Base-by-base conservation (phyloP, 306 rosid species). In the Albizia julibrissin region DNA sequence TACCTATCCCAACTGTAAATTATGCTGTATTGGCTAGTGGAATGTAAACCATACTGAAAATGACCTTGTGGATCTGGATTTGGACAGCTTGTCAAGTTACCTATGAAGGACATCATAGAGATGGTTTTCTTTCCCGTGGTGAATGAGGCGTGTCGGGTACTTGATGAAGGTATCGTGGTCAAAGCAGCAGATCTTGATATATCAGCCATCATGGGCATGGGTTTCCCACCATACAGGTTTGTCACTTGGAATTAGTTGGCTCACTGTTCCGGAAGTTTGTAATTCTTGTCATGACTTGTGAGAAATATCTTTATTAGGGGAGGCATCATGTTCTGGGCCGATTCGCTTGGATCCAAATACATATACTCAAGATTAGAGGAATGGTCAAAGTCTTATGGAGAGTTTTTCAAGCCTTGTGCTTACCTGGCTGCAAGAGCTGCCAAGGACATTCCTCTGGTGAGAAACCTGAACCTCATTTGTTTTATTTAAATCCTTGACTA, bases 161-260 rank as follows among this genome's bases (percentile, higher is more conserved):
- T 92, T 59, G 99, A 91, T 31, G 99, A 95, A 84, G 98, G 98
- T 50, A 93, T 95, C 77, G 96, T 88, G 21, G 94, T 93, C 69
- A 95, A 95, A 86, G 94, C 98, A 34, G 89, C 97, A 27, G 98
- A 95, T 88, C 93, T 95, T 37, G 99, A 93, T 81, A 89, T 95
- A 77, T 84, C 98, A 79, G 80, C 91, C 22, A 84, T 93, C 87
- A 92, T 90, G 94, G 99, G 97, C 81, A 93, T 95, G 99, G 99
- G 99, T 39, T 95, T 95, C 81, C 99, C 99, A 46, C 86, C 97
- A 43, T 93, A 95, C 96, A 93, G 99, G 99, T 95, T 74, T 79
- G 88, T 85, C 26, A 76, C 11, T 33, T 72, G 49, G 59, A 40
- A 47, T 40, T 43, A 26, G 79, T 76, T 26, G 44, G 46, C 56